Base-by-base conservation (phyloP, 371 early-diverging fungal species). In the Nematocida sp. region DNA sequence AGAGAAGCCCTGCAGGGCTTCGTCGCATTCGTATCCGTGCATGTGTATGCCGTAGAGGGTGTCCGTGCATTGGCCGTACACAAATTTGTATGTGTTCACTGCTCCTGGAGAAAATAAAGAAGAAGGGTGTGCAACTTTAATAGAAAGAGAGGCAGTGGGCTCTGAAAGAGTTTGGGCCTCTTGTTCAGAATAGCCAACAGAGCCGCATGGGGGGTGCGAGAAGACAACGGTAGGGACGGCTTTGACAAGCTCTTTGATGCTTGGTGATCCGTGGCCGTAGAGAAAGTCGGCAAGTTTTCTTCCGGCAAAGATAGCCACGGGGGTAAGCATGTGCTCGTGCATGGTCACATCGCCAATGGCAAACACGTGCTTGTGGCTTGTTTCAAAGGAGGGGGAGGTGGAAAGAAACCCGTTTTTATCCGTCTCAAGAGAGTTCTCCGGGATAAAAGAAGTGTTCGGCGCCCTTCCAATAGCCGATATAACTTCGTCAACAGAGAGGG, bases 281-380 rank as follows among this genome's bases (percentile, higher is more conserved):
- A 94, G 85, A 21, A 93, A 88, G 81, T 95, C 93, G 4, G 91
- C 87, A 3, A 96, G 86, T 45, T 85, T 84, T 64, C 96, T 88
- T 13, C 94, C 95, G 0, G 94, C 93, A 51, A 93, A 70, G 29
- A 78, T 56, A 40, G 51, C 76, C 66, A 81, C 84, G 41, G 95
- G 95, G 19, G 96, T 96, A 66, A 96, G 85, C 86, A 91, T 89
- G 34, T 87, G 88, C 55, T 86, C 82, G 2, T 48, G 23, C 63
- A 94, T 94, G 77, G 89, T 90, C 40, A 92, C 90, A 83, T 96
- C 96, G 43, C 96, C 96, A 5, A 96, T 85, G 7, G 94, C 90
- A 84, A 87, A 91, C 8, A 95, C 83, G 29, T 86, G 85, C 17
- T 83, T 79, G 2, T 79, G 80, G 21, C 58, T 77, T 2, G 95